Base-by-base conservation (phyloP, 2,329 filamentous ascomycete genomes). In the Eurotiales sp. region DNA sequence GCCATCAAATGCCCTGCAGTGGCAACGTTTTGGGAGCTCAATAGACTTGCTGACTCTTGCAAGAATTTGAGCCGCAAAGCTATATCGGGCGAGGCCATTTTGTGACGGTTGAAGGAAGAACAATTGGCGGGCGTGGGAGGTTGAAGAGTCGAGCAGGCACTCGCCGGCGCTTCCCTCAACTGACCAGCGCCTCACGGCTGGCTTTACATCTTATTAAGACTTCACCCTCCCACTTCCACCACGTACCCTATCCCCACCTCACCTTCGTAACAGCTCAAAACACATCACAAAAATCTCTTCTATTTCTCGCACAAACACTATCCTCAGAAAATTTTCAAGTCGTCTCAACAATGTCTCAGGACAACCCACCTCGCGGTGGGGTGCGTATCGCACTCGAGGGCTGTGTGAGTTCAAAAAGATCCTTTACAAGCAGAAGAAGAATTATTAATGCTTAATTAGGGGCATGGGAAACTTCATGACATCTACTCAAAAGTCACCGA, bases 401-500 rank as follows among this genome's bases (percentile, higher is more conserved):
- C 61, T 96, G 91, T 66, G 88, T 91, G 75, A 71, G 86, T 74
- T 22, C 44, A 30, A 11, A 39, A 32, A 45, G 19, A 15, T 19
- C 17, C 30, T 39, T 10, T 15, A 12, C 29, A 22, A 44, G n/a
- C n/a, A 34, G 30, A 17, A 40, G n/a, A n/a, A n/a, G n/a, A 44
- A 47, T 54, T 59, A 54, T 58, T 56, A 32, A 43, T 40, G 27
- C 32, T 10, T 52, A 8, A 41, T 34, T 47, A 93, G 88, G 92
- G 92, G 53, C 93, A 99, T 72, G 93, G 93, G 57, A 89, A 86
- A 1, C 82, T 99, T 47, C 82, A 97, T 66, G 87, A 89, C 52
- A 97, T 99, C 60, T 99, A 97, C 69, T 82, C 86, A 1, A 86
- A 88, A 1, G 82, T 95, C 22, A 75, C 80, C 36, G 77, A 81